phyloP scores from a whole-genome alignment of 1,284 basidiomycete genomes.

The Trichosporon sp. region DNA sequence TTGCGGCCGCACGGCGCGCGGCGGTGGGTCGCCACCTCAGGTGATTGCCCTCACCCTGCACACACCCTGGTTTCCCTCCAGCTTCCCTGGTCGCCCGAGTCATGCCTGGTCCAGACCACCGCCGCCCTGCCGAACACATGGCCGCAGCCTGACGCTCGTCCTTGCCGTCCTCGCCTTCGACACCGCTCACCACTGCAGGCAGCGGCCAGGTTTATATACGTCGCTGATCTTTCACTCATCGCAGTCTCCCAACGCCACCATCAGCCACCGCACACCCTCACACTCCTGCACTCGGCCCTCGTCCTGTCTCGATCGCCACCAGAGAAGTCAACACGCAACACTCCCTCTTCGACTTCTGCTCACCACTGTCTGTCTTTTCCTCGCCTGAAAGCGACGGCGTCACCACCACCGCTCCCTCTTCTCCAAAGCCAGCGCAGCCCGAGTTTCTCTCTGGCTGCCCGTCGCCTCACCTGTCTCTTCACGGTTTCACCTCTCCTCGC shows the following conservation, averaged over 20 bases:
- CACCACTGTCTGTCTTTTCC: background rate
- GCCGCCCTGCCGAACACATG: background rate
- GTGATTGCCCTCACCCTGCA: background rate
- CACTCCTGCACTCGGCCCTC: background rate
- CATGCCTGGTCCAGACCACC: background rate
- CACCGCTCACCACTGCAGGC: background rate
- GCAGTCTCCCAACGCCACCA: background rate
- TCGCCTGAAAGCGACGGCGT: background rate
- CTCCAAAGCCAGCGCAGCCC: no score
- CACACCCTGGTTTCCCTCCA: background rate
- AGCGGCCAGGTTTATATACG: background rate
- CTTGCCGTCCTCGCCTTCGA: background rate
- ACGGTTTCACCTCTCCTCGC: background rate
- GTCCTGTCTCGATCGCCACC: background rate
- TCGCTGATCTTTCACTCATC: background rate
- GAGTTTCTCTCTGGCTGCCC: background rate
- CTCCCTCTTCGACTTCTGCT: background rate
- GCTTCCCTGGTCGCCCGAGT: background rate
- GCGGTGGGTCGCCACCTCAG: background rate
- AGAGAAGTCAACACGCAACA: background rate
- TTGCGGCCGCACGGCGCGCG: no score
- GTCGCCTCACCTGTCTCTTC: no score
- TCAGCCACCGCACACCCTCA: background rate
- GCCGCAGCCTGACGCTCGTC: background rate
- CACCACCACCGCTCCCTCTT: background rate